Conservation (phyloP, 2,329 filamentous ascomycete species). For the Hymenoscyphus scutula region DNA sequence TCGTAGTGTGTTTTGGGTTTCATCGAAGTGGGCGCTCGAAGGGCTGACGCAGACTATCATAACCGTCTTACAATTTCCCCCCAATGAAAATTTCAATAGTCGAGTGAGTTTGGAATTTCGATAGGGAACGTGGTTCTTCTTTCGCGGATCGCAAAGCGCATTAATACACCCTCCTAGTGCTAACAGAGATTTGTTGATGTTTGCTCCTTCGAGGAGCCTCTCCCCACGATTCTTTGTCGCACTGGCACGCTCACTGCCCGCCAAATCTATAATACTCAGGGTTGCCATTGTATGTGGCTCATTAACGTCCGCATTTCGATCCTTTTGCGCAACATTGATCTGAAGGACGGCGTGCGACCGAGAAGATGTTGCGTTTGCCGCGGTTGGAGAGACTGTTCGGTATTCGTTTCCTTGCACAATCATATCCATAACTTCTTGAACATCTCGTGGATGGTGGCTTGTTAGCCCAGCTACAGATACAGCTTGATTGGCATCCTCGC, state of each 20-base stretch:
- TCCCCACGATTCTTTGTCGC: constrained; percentile 96
- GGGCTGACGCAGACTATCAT: constrained; percentile 99
- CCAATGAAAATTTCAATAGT: constrained; percentile 92
- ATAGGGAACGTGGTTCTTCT: constrained; percentile 92
- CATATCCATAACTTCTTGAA: constrained; percentile 98
- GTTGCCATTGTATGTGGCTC: constrained; percentile 98
- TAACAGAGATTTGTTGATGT: constrained; percentile 98
- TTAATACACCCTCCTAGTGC: constrained; percentile 97
- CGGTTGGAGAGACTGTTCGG: constrained; percentile 93
- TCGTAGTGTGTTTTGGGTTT: constrained; percentile 95
- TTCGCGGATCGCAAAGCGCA: constrained; percentile 88
- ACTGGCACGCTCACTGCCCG: constrained; percentile 91
- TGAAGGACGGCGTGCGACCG: constrained; percentile 96
- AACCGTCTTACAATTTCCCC: constrained; percentile 97
- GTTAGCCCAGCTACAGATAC: constrained; percentile 90
- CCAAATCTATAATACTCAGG: constrained; percentile 95
- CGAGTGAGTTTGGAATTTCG: constrained; percentile 96
- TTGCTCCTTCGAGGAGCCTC: constrained; percentile 86
- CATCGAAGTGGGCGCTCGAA: constrained; percentile 94
- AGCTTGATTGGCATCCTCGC: constrained; percentile 90
- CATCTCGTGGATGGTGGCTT: constrained; percentile 85
- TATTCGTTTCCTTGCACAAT: constrained; percentile 93
- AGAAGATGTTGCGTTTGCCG: constrained; percentile 95
- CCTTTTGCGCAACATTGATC: constrained; percentile 93
- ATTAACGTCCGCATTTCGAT: constrained; percentile 85